Percentiles rank a stretch among this genome's conserved stretches.
Evolutionary conservation across 225 moss, liverwort and hornwort genomes (phyloP).

Genomic region (Pseudoscleropodium purum): DNA sequence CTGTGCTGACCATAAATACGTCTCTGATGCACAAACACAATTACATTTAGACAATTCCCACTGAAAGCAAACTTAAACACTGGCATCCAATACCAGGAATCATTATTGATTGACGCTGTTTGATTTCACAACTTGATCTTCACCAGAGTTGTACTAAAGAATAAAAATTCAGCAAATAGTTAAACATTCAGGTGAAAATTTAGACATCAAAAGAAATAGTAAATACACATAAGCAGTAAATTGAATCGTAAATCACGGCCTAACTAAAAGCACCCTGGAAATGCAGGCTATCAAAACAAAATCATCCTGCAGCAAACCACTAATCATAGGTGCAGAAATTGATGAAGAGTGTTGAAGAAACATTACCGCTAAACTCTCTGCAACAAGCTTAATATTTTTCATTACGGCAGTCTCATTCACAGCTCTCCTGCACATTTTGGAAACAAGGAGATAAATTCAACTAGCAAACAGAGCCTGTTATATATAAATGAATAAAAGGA

Average conservation of each 20-base stretch:
- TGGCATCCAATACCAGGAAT: not conserved
- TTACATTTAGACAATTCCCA: not conserved
- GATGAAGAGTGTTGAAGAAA: not conserved
- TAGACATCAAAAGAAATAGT: not conserved
- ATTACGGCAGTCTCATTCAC: slow-evolving; percentile 56
- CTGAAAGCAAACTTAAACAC: not conserved
- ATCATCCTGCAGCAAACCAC: not conserved
- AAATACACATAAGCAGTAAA: not conserved
- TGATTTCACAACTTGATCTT: not conserved
- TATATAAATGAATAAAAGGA: not conserved
- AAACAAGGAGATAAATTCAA: not conserved
- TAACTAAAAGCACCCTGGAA: not conserved
- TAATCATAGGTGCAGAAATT: not conserved
- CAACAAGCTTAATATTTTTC: slow-evolving; percentile 76
- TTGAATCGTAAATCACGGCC: not conserved
- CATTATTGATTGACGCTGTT: not conserved
- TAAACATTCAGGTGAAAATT: not conserved
- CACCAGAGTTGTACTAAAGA: not conserved
- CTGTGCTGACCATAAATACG: slow-evolving; percentile 76
- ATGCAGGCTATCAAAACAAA: not conserved
- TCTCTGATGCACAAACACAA: slow-evolving; percentile 37
- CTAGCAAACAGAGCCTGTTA: not conserved
- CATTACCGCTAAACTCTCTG: slow-evolving; percentile 82
- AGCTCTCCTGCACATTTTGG: slow-evolving; percentile 42
- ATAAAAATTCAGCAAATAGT: not conserved